Base-by-base conservation (phyloP, 768 basidiomycete genomes). In the Phaffia australis region DNA sequence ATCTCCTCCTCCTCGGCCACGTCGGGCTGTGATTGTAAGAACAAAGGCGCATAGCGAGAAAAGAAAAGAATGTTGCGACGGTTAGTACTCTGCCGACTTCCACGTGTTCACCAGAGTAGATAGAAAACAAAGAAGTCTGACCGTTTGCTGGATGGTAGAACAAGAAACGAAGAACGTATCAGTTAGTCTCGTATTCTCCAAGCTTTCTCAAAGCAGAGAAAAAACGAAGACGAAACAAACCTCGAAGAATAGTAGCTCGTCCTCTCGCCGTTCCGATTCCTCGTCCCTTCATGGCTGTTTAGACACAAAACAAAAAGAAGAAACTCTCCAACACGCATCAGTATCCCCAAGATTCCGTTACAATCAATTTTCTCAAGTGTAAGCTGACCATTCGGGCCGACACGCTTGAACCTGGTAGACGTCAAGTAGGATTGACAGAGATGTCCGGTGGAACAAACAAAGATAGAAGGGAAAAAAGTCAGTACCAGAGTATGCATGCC, bases 201-300 rank as follows among this genome's bases (percentile, higher is more conserved):
- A 3, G 60, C 42, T 30, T 47, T 1, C 9, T 15, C 46, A 25
- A 14, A n/a, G 35, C 19, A 2, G 55, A 55, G 68, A 72, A 7
- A 50, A 55, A 57, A 63, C 58, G 52, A 69, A 65, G 19, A 51
- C 50, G 62, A 75, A 56, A 79, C 88, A 71, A 71, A 95, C 91
- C 94, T 78, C 94, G 82, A 88, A 95, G 92, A 73, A 97, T 97
- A 18, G 94, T 98, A 54, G 94, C 94, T 78, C 94, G 86, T 78
- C 94, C 94, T 83, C 94, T 86, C 57, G 94, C 94, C 74, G 94
- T 95, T 73, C 95, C 95, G 75, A 99, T 99, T 84, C 95, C 95
- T 71, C 94, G 83, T 74, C 95, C 95, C 73, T 89, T 86, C 93
- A 97, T 97, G 23, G 92, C 65, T 66, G 57, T 27, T 8, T 14